Evolutionary conservation across 1,284 basidiomycete genomes (phyloP).

Genomic region (Lignosus rhinocerotis): DNA sequence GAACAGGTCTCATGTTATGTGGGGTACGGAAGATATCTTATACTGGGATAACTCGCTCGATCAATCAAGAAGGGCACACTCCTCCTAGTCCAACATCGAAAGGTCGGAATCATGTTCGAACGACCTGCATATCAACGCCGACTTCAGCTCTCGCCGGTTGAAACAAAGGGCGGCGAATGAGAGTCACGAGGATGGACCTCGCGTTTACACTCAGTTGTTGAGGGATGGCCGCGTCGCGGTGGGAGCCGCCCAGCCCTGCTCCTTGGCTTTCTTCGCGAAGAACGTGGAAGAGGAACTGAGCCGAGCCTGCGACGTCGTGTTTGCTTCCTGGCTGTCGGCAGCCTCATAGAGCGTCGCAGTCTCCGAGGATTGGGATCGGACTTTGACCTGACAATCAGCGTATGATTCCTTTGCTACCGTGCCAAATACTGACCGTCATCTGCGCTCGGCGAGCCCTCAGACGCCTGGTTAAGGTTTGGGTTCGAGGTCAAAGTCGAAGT

Average conservation of each 20-base stretch:
- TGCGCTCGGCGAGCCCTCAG: not conserved
- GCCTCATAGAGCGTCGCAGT: not conserved
- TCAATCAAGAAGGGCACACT: no score
- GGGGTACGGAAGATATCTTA: no score
- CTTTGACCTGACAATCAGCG: not conserved
- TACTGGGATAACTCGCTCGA: no score
- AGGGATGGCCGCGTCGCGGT: constrained; percentile 20
- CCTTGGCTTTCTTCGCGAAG: constrained; percentile 21
- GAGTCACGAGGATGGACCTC: not conserved
- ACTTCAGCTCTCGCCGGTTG: not conserved
- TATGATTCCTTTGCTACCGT: not conserved
- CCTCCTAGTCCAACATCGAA: not conserved
- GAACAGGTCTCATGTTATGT: no score
- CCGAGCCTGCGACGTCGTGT: not conserved
- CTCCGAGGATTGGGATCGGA: constrained; percentile 5
- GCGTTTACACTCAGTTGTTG: not conserved
- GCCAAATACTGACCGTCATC: not conserved
- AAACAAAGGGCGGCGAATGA: not conserved
- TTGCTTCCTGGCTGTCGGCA: not conserved
- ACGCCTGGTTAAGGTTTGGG: not conserved
- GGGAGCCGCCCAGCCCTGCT: constrained; percentile 19
- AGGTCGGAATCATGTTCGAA: not conserved
- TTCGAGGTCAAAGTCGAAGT: not conserved
- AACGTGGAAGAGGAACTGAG: constrained; percentile 10
- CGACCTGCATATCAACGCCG: not conserved